Conservation (phyloP, 768 basidiomycete genomes). For the Pholiota microspora region DNA sequence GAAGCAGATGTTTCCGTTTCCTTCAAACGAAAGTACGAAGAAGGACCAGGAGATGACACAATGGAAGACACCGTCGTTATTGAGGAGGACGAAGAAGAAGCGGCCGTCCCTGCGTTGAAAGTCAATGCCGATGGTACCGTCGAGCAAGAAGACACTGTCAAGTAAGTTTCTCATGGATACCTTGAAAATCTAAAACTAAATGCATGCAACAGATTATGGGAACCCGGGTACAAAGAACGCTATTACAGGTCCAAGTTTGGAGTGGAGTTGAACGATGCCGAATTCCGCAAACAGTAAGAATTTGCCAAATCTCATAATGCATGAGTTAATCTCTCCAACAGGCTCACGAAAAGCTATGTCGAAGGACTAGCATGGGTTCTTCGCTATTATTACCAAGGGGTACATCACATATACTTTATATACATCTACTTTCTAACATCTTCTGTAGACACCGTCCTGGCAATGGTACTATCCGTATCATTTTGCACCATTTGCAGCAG, state of each 20-base stretch:
- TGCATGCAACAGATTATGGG: slow-evolving; percentile 95
- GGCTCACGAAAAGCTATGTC: slow-evolving; percentile 80
- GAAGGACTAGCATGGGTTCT: slow-evolving; percentile 97
- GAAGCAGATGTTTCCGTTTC: slow-evolving; percentile 17
- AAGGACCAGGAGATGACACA: slow-evolving; percentile 39
- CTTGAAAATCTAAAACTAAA: too few species aligned
- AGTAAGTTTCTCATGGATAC: slow-evolving; percentile 54
- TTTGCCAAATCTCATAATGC: not conserved
- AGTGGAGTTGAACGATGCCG: slow-evolving; percentile 62
- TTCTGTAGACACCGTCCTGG: slow-evolving; percentile 82
- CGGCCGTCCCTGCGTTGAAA: slow-evolving; percentile 53
- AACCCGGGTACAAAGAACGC: slow-evolving; percentile 92
- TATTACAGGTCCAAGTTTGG: slow-evolving; percentile 96
- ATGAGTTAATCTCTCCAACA: slow-evolving; percentile 24
- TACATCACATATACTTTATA: slow-evolving; percentile 34
- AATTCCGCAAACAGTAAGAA: slow-evolving; percentile 72
- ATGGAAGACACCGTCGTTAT: slow-evolving; percentile 45
- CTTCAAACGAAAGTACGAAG: slow-evolving; percentile 48
- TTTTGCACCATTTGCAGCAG: slow-evolving; percentile 96
- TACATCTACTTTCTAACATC: slow-evolving; percentile 11
- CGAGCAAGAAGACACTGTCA: slow-evolving; percentile 90
- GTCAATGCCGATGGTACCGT: slow-evolving; percentile 92
- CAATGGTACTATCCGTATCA: slow-evolving; percentile 99
- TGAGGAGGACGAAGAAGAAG: slow-evolving; percentile 53
- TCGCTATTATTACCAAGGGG: slow-evolving; percentile 98